A percentile compares a stretch with the other conserved stretches of the same genome.
Conservation (phyloP, 192 early-diverging fungal genomes). For the Neocallimastix lanati region DNA sequence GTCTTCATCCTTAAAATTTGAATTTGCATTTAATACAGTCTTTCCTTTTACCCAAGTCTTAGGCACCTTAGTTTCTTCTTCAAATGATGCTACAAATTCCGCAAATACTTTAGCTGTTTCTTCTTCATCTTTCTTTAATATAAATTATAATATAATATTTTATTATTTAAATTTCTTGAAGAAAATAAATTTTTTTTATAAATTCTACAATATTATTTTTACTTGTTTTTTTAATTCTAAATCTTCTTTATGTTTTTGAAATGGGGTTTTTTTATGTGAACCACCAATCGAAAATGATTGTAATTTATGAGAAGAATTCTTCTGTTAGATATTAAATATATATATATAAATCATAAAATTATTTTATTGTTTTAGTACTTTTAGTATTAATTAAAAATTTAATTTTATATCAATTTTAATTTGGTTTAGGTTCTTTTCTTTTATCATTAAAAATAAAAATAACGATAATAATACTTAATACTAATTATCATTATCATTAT, state of each 20-base stretch:
- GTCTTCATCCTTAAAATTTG: constrained; percentile 2
- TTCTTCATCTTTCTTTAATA: constrained; percentile 35
- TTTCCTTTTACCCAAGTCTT: constrained; percentile 22
- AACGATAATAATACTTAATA: no score
- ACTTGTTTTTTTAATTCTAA: constrained; percentile 53
- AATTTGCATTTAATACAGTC: constrained; percentile 5
- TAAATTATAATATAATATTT: not conserved
- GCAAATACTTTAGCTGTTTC: constrained; percentile 59
- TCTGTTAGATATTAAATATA: constrained; percentile 10
- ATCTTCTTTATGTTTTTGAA: constrained; percentile 61
- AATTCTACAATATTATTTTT: not conserved
- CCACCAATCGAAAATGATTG: constrained; percentile 45
- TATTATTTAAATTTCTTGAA: no score
- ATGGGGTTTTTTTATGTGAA: constrained; percentile 44
- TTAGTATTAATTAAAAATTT: no score
- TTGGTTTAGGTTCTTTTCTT: no score
- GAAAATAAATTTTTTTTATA: no score
- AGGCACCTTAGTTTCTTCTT: constrained; percentile 19
- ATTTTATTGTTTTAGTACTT: no score
- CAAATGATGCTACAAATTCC: constrained; percentile 68
- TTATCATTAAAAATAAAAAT: no score
- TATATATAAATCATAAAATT: no score
- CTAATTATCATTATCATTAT: no score
- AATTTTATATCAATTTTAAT: no score
- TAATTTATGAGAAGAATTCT: constrained; percentile 39